Evolutionary conservation across 306 rosid genomes (phyloP), one percentile per base, ranked within the genome.

Genomic region (Astragalus glycyphyllos): DNA sequence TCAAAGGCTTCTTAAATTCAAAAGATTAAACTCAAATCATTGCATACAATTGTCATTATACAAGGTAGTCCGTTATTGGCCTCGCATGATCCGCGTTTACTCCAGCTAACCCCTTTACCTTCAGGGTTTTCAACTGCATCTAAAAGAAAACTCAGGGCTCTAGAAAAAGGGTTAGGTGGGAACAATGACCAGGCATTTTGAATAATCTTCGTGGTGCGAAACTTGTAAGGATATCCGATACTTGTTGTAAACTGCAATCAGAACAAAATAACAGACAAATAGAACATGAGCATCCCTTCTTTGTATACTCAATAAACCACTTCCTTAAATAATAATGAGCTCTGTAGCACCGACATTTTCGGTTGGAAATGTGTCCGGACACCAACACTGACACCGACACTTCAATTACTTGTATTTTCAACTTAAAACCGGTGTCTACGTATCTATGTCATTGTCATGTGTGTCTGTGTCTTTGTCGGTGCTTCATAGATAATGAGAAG

Each of bases 91-190:
- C 82, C 79, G 57, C 92, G 83, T 58, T 75, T 75, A 75, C 85
- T 90, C 98, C 96, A 93, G 83, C 94, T 85, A 62, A 93, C 46
- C 50, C 98, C 97, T 0, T 65, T 32, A 74, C 78, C 89, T 69
- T 83, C 78, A 49, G 88, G 70, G 29, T 80, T 85, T 46, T 81
- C n/a, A 49, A 86, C 86, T 45, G 92, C 96, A 1, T 38, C 29
- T 23, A 90, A 68, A 45, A 93, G 98, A 23, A 90, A 44, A 1
- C 7, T 0, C 81, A 93, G 68, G 65, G 85, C 97, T 83, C 84
- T 34, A 68, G 96, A 82, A 51, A 93, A 89, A 77, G 89, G 92
- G 69, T 90, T 90, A 13, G 98, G 98, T 0, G 98, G 96, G 85
- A 88, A 90, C 16, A 93, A 47, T 44, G 98, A 88, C 94, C 94